These are phyloP conservation scores for Pichia sp. DNA, from an alignment of 1,139 yeast genomes.

Conservation along the genomic window DNA sequence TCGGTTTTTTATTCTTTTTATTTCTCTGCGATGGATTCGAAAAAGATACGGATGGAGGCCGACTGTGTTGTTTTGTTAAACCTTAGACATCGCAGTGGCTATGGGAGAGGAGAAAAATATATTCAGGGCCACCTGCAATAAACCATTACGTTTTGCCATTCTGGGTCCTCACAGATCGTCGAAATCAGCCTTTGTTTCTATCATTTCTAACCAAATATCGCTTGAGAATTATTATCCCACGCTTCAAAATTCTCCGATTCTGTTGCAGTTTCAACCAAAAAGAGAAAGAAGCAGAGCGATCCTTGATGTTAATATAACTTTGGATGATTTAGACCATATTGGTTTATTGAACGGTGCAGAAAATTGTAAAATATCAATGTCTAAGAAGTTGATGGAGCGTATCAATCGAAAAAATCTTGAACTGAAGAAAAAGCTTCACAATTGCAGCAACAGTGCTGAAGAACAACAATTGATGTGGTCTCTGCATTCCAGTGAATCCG, in stretches of 20 bases:
- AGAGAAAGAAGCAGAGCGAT: constrained; percentile 33
- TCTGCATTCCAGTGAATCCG: neutral
- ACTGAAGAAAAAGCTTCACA: neutral
- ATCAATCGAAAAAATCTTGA: neutral
- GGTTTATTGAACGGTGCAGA: constrained; percentile 13
- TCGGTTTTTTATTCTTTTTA: too few species aligned
- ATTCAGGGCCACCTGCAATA: constrained; percentile 21
- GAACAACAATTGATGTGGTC: neutral
- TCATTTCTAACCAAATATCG: constrained; percentile 39
- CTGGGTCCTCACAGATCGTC: constrained; percentile 46
- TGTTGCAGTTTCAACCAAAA: constrained; percentile 44
- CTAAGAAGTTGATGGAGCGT: neutral
- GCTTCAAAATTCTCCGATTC: constrained; percentile 41
- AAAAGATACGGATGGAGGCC: too few species aligned
- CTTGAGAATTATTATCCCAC: constrained; percentile 65
- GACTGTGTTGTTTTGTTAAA: too few species aligned
- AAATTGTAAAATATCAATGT: constrained; percentile 15
- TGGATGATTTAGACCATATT: constrained; percentile 20
- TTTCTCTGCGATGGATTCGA: too few species aligned
- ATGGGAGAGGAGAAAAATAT: constrained; percentile 12
- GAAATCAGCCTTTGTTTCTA: constrained; percentile 36
- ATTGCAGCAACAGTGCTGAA: neutral
- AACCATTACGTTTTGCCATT: constrained; percentile 47
- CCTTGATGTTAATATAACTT: constrained; percentile 37
- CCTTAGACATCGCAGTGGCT: too few species aligned